A percentile compares a stretch with the other conserved stretches of the same genome.
Conservation (phyloP, 2,329 filamentous ascomycete species). For the Nannizziopsis arthrosporioides region DNA sequence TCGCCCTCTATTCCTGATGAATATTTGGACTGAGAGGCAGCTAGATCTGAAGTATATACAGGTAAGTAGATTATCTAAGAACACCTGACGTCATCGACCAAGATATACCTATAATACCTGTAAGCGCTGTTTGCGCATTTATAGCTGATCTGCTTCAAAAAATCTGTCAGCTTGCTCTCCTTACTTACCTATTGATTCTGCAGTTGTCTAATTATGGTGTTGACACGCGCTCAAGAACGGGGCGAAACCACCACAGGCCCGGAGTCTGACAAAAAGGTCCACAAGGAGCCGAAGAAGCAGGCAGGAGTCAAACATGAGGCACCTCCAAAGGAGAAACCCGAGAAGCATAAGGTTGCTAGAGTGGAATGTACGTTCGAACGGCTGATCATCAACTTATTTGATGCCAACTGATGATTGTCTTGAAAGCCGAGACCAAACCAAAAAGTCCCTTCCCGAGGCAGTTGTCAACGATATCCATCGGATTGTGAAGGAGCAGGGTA, state of each 20-base stretch:
- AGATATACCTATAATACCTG: no score
- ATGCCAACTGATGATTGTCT: not conserved
- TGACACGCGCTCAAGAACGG: constrained; percentile 5
- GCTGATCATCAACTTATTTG: not conserved
- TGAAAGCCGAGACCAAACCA: not conserved
- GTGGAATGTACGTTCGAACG: not conserved
- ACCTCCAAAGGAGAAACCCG: not conserved
- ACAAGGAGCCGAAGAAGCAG: not conserved
- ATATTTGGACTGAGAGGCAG: no score
- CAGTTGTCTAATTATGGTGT: not conserved
- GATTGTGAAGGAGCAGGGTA: not conserved
- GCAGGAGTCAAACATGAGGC: not conserved
- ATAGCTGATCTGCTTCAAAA: no score
- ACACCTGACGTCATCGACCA: no score
- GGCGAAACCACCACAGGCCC: constrained; percentile 1
- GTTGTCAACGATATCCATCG: not conserved
- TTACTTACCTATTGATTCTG: not conserved
- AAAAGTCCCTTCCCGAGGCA: not conserved
- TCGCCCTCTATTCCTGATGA: no score
- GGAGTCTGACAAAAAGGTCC: not conserved
- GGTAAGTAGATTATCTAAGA: no score
- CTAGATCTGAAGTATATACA: no score
- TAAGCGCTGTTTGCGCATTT: no score
- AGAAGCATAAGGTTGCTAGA: not conserved
- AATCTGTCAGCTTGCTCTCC: not conserved